Conservation (phyloP, 1,139 yeast genomes). For the Lodderomyces pseudojiufengensis region DNA sequence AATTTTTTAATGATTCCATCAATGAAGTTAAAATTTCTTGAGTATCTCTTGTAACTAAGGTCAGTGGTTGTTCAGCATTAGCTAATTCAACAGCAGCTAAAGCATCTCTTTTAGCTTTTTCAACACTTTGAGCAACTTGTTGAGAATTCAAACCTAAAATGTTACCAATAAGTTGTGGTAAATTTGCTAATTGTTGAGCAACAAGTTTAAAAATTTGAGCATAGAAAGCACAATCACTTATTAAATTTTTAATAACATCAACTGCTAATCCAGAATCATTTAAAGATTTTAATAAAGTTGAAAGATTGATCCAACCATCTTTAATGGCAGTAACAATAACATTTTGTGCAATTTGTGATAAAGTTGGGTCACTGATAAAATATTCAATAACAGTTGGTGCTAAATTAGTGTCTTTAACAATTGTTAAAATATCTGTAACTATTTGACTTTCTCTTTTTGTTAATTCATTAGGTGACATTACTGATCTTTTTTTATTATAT, state of each 20-base stretch:
- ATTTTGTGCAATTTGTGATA: constrained; percentile 28
- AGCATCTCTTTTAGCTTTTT: constrained; percentile 13
- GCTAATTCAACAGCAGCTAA: constrained; percentile 3
- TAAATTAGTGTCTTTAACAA: constrained; percentile 36
- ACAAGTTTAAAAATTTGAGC: constrained; percentile 40
- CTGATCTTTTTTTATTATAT: constrained; percentile 28
- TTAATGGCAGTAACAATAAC: constrained; percentile 31
- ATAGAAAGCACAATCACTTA: constrained; percentile 40
- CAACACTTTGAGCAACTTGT: constrained; percentile 16
- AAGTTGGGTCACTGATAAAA: constrained; percentile 31
- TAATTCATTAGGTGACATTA: constrained; percentile 23
- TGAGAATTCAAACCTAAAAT: constrained; percentile 22
- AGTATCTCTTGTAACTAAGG: constrained; percentile 14
- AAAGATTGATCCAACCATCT: constrained; percentile 32
- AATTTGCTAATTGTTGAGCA: constrained; percentile 27
- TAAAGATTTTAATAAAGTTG: constrained; percentile 40
- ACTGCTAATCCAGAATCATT: constrained; percentile 45
- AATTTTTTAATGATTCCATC: constrained; percentile 44
- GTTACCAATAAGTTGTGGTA: constrained; percentile 25
- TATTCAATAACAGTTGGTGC: constrained; percentile 36
- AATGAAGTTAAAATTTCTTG: constrained; percentile 30
- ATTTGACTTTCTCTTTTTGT: constrained; percentile 39
- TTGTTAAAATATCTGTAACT: constrained; percentile 41
- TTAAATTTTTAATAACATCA: constrained; percentile 34
- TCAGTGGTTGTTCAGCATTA: constrained; percentile 5